Conservation (phyloP, 306 rosid species). For the Citrullus colocynthis region DNA sequence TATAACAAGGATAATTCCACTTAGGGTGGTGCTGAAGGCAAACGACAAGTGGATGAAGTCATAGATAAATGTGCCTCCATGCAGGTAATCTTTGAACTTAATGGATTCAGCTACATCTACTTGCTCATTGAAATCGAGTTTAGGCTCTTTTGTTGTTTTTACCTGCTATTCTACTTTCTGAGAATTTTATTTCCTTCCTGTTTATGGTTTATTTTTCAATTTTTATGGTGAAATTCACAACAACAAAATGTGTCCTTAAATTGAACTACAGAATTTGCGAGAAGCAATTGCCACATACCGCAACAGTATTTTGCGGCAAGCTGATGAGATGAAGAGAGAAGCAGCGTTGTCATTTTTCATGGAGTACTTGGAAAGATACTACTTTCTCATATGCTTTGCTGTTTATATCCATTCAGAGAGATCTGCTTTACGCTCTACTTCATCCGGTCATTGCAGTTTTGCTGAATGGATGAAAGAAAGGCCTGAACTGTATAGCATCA, state of each 20-base stretch:
- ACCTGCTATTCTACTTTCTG: neutral
- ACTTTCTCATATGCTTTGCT: constrained; percentile 90
- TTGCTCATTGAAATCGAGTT: neutral
- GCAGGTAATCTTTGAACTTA: constrained; percentile 45
- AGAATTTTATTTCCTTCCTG: neutral
- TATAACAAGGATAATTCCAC: constrained; percentile 17
- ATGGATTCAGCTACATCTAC: neutral
- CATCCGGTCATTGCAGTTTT: constrained; percentile 35
- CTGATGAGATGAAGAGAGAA: constrained; percentile 93
- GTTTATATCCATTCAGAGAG: constrained; percentile 76
- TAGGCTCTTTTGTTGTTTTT: neutral
- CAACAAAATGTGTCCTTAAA: constrained; percentile 12
- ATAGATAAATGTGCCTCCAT: constrained; percentile 84
- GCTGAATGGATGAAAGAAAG: constrained; percentile 89
- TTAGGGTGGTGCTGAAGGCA: constrained; percentile 92
- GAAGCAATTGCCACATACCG: constrained; percentile 89
- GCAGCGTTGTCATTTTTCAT: constrained; percentile 70
- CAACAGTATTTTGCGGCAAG: constrained; percentile 67
- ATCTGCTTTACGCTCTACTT: constrained; percentile 37
- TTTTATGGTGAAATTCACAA: constrained; percentile 1
- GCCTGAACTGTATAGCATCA: constrained; percentile 81
- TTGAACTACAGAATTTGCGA: constrained; percentile 56
- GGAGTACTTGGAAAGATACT: constrained; percentile 94
- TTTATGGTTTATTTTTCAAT: neutral
- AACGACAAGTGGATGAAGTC: constrained; percentile 89